Conservation (phyloP, 768 basidiomycete genomes). For the Astraeus odoratus region DNA sequence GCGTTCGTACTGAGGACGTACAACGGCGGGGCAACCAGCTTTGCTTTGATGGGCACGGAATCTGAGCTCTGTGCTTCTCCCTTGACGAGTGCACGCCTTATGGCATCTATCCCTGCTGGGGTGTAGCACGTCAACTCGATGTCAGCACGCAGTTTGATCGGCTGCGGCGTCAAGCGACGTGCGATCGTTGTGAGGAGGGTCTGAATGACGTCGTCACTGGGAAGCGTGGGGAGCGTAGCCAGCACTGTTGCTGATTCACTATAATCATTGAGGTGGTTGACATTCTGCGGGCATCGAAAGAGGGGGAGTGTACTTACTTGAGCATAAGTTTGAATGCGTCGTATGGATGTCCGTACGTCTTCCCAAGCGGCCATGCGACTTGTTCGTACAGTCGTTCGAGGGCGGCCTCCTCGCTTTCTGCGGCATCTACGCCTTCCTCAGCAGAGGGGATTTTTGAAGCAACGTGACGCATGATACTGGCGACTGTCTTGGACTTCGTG, state of each 20-base stretch:
- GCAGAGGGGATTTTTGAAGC: slow-evolving; percentile 64
- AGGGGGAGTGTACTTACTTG: slow-evolving; percentile 50
- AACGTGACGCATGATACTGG: slow-evolving; percentile 88
- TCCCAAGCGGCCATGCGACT: slow-evolving; percentile 88
- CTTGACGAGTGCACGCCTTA: slow-evolving; percentile 83
- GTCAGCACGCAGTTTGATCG: slow-evolving; percentile 97
- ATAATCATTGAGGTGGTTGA: neutral
- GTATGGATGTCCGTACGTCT: slow-evolving; percentile 90
- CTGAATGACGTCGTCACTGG: slow-evolving; percentile 49
- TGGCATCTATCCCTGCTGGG: slow-evolving; percentile 93
- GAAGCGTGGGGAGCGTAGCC: slow-evolving; percentile 51
- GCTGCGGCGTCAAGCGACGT: slow-evolving; percentile 92
- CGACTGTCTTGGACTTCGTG: slow-evolving; percentile 95
- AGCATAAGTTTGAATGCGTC: slow-evolving; percentile 98
- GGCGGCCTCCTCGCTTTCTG: slow-evolving; percentile 64
- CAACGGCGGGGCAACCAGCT: slow-evolving; percentile 91
- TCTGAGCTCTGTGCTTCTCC: slow-evolving; percentile 87
- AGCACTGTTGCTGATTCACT: slow-evolving; percentile 82
- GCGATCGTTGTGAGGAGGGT: slow-evolving; percentile 82
- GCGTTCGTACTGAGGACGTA: slow-evolving; percentile 95
- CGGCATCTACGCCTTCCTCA: slow-evolving; percentile 27
- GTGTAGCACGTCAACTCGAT: slow-evolving; percentile 96
- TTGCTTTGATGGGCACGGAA: slow-evolving; percentile 93
- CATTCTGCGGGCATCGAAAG: neutral
- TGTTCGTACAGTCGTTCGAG: slow-evolving; percentile 85